Base-by-base conservation (phyloP, 2,329 filamentous ascomycete species). In the Colletotrichum chrysophilum region DNA sequence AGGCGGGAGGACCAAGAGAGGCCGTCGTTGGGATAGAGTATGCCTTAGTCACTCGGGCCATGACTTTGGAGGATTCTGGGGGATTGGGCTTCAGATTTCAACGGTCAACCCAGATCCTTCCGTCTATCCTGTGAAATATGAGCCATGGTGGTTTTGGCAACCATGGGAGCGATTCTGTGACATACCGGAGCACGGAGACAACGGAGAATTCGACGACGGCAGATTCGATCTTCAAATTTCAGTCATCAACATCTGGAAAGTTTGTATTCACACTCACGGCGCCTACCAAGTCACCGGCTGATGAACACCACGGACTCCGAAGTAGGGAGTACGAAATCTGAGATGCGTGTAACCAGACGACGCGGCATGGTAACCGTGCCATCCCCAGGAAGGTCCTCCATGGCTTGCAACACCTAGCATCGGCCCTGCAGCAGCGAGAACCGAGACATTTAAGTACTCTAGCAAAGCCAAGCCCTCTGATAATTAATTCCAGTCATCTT, bases 201-300 rank as follows among this genome's bases (percentile, higher is more conserved):
- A 5, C 36, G 18, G 18, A 43, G 5, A 10, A 43, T 43, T 43
- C 38, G 38, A 43, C 18, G 38, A n/a, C 38, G 38, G 9, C 38
- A 43, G 8, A 0, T 43, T 43, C 3, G 5, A 10, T 43, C 18
- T n/a, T 1, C 5, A 6, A 10, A n/a, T 3, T 43, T 3, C 9
- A 2, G 4, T 10, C 4, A n/a, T 12, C 3, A 6, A 10, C 38
- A 12, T 2, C 5, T 3, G 38, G 38, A 48, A 7, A n/a, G 18
- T 48, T 18, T 52, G 43, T 0, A 52, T 21, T 13, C 43, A 21
- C n/a, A 7, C 43, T 52, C 10, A 52, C 5, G 43, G 1, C 43
- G n/a, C n/a, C 38, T n/a, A 5, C 18, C 9, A 48, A n/a, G 18
- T 48, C 43, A 1, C 6, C 43, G n/a, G 5, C 1, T 52, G 2